Evolutionary conservation across 2,329 filamentous ascomycete genomes (phyloP), one percentile per base, ranked within the genome.

Genomic region (Alternaria longipes): DNA sequence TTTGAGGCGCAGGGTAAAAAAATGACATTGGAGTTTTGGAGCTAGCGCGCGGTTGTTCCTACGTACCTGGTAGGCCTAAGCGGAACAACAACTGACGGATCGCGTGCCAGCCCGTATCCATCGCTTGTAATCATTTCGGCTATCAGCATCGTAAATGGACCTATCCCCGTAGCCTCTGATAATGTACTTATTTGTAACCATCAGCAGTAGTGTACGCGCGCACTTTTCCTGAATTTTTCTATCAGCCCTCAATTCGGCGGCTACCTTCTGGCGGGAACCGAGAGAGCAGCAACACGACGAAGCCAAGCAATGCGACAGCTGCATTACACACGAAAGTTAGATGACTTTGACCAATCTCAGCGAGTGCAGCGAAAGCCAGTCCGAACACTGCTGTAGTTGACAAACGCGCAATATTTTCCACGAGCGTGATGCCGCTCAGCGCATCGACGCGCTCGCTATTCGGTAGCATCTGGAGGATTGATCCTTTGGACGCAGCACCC

Each of bases 391-490:
- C 87, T 59, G 86, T 74, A 0, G 89, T 92, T 0, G 84, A 81
- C 2, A 92, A 77, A 24, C 85, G 81, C 0, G 89, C 90, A 32
- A 91, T 84, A 64, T 90, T 91, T 70, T 92, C 90, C 0, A 92
- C 86, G 0, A 92, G 79, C 0, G 88, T 91, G 12, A 92, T 88
- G 0, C 88, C 89, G 40, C 88, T 88, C 3, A 92, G 79, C 0
- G 90, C 90, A 69, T 92, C 90, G 0, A 86, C 84, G 0, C 89
- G 83, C 56, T 90, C 85, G 0, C 82, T 82, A 1, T 86, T 81
- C 0, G 88, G 81, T 45, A 89, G 89, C 88, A 92, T 90, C 58
- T 90, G 86, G 0, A 90, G 85, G 60, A 92, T 91, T n/a, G 90
- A 88, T 0, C 90, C 90, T 66, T 92, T 92, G 1, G 89, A 88